Evolutionary conservation across 371 early-diverging fungal species (phyloP), one percentile per base, ranked within the genome.

Genomic region (Mucor sp.): DNA sequence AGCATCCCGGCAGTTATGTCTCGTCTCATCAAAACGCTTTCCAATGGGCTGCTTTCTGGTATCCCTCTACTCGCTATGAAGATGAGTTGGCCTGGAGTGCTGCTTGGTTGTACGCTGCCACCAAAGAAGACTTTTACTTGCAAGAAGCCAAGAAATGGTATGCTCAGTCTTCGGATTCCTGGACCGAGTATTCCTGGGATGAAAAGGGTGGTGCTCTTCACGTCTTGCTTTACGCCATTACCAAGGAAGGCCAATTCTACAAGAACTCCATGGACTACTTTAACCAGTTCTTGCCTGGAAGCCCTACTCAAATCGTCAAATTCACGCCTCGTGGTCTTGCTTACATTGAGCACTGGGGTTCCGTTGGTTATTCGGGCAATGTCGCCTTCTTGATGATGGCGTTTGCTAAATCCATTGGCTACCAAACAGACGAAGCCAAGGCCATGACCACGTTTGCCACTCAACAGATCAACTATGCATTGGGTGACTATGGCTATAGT

Each of bases 391-490:
- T 85, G 60, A 81, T 81, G 85, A 37, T 85, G 72, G 83, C 78
- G 0, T 79, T 82, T 68, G 85, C 86, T 17, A 81, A 84, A 53
- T 27, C 71, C 0, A 53, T 85, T n/a, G 80, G 78, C 2, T 77
- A 75, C 30, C 60, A 75, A 6, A 69, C 69, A 12, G 32, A 68
- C 7, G 74, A 79, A 64, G 61, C 71, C 37, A 77, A 77, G 23
- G 62, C 70, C 19, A 70, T 87, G 68, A 69, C 74, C 7, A 80
- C 70, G 0, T 85, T 85, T 74, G 82, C 85, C 11, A 72, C 76
- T 0, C 85, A 85, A 53, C 87, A 87, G 67, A 82, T 83, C 68
- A 87, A 87, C 44, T 87, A 87, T 70, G 84, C 85, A 0, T 69
- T 85, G 1, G 87, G 87, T n/a, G 86, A 85, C 32, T 82, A 81